These are phyloP conservation scores for Phellopilus nigrolimitatus DNA, from an alignment of 1,284 basidiomycete species.

Conservation along the genomic window DNA sequence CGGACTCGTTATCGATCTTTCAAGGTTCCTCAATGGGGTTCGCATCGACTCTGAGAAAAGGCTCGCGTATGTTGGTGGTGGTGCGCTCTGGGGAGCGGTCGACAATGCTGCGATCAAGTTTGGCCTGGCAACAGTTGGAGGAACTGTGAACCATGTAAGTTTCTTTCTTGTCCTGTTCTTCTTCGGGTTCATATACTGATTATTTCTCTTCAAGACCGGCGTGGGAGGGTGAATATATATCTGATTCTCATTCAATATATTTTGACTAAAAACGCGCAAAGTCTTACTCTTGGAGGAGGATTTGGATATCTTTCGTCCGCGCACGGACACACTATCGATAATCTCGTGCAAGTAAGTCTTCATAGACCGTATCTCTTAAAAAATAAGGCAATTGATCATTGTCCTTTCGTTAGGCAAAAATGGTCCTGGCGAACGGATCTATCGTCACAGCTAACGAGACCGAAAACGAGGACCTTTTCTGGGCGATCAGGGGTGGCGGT, in stretches of 20 bases:
- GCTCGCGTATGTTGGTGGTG: conserved; percentile 46
- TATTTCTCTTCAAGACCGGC: conserved; percentile 36
- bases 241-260: background rate
- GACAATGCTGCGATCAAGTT: conserved; percentile 43
- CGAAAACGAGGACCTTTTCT: conserved; percentile 51
- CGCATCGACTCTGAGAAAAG: conserved; percentile 39
- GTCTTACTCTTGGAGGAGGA: conserved; percentile 54
- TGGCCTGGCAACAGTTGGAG: conserved; percentile 46
- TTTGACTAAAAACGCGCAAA: too few relatives aligned
- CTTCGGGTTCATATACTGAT: background rate
- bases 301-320: conserved; percentile 48
- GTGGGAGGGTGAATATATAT: conserved; percentile 41
- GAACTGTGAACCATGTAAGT: conserved; percentile 54
- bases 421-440: conserved; percentile 48
- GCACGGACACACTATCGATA: conserved; percentile 53
- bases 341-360: conserved; percentile 42
- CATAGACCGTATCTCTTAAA: background rate
- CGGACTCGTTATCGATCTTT: conserved; percentile 56
- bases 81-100: conserved; percentile 47
- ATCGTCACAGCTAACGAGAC: conserved; percentile 39
- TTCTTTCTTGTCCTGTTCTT: conserved; percentile 8
- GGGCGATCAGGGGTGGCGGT: conserved; percentile 53
- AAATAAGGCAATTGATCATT: background rate
- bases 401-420: conserved; percentile 35
- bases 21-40: conserved; percentile 39